phyloP scores from a whole-genome alignment of 345 rosid genomes.

The Cardamine resedifolia region DNA sequence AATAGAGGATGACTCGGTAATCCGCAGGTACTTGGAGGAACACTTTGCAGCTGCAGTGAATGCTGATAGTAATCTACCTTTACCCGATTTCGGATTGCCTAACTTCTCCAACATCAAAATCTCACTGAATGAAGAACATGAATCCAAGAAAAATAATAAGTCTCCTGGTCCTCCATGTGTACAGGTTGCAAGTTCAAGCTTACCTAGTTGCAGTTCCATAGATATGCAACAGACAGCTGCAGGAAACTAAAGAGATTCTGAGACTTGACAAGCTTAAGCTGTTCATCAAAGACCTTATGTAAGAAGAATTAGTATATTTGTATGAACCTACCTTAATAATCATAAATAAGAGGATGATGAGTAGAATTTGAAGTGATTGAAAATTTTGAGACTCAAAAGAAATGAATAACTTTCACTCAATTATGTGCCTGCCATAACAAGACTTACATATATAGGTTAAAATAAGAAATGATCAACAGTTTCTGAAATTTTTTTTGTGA shows the following conservation, averaged over 20 bases:
- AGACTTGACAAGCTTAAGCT: not conserved
- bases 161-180: slow-evolving; percentile 26
- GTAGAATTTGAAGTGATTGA: too few species aligned
- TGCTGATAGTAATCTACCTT: slow-evolving; percentile 28
- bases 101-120: slow-evolving; percentile 37
- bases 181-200: slow-evolving; percentile 31
- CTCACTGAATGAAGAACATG: slow-evolving; percentile 29
- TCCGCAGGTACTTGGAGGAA: slow-evolving; percentile 47
- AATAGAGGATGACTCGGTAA: slow-evolving; percentile 38
- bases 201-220: slow-evolving; percentile 19
- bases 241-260: slow-evolving; percentile 10
- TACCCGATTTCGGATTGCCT: slow-evolving; percentile 44
- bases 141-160: slow-evolving; percentile 16
- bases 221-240: slow-evolving; percentile 19
- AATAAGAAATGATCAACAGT: too few species aligned
- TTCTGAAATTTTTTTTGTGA: too few species aligned
- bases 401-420: too few species aligned
- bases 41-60: slow-evolving; percentile 24
- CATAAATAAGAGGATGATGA: not conserved
- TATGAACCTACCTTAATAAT: slow-evolving; percentile 2
- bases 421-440: too few species aligned
- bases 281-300: not conserved
- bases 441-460: too few species aligned
- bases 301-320: not conserved
- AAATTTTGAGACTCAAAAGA: too few species aligned